Evolutionary conservation across 1,284 basidiomycete species (phyloP), one percentile per base, ranked within the genome.

Genomic region (Heterobasidion irregulare): DNA sequence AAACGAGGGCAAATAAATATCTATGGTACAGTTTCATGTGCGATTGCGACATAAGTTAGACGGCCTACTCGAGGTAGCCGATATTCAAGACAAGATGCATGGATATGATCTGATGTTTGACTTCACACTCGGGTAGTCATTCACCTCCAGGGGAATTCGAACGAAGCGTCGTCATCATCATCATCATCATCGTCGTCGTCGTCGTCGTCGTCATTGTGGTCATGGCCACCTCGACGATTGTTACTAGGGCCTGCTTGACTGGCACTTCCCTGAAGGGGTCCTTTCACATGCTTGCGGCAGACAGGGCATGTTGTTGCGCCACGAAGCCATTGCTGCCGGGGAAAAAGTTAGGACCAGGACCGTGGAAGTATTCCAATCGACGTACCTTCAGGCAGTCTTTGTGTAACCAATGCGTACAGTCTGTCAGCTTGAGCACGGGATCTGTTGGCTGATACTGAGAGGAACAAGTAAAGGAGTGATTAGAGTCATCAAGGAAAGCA

Each of bases 341-440:
- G 19, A 54, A 19, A 53, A 36, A 56, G 53, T 58, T 45, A 33
- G 50, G 52, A 26, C 43, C 26, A 35, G 19, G 35, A 18, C 38
- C 44, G 16, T 43, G 35, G 52, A 13, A 12, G 8, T 32, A 8
- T 12, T n/a, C 7, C n/a, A n/a, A 6, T 18, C 45, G 16, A 66
- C 77, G n/a, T 55, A 86, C 86, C 72, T 84, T 75, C 16, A 90
- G 68, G 70, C 88, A 90, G 26, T 74, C 74, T 63, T 82, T 80
- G 65, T 90, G 87, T 58, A 89, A 70, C 87, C 87, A 90, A 65
- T 90, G 87, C 1, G 78, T 69, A 59, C 87, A 90, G 50, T 80
- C 80, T n/a, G 76, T 70, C 2, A 88, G 72, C 59, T 82, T 86
- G 48, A 83, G 72, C 12, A 88, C 75, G 1, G 71, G 60, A 61